A percentile compares a stretch with the other conserved stretches of the same genome.
phyloP scores from a whole-genome alignment of 164 flowering plant species.

The Nelumbo lutea region DNA sequence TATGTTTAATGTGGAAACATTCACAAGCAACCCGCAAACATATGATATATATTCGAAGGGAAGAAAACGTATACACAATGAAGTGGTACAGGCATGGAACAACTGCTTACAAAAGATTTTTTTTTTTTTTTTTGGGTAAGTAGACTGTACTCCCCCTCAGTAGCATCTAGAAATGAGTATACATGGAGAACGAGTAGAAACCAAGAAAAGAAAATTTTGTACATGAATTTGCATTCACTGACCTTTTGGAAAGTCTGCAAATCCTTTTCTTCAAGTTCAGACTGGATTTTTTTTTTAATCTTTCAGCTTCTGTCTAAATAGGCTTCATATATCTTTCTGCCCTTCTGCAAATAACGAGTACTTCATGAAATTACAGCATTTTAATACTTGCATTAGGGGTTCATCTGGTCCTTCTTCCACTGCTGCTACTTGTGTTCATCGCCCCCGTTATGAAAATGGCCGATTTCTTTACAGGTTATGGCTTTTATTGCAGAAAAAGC shows the following conservation, averaged over 20 bases:
- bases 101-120: background rate
- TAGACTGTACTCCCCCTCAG: background rate
- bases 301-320: no score
- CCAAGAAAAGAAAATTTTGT: background rate
- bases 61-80: background rate
- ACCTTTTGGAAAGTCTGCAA: background rate
- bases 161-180: background rate
- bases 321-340: background rate
- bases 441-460: no score
- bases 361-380: conserved; percentile 3
- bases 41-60: background rate
- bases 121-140: no score
- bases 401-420: background rate
- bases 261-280: background rate
- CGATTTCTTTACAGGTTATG: background rate
- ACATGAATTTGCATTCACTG: background rate
- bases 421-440: no score
- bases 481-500: background rate
- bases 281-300: no score
- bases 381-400: no score
- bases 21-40: background rate
- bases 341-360: background rate
- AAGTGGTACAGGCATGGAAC: background rate
- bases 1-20: no score
- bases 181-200: background rate